Conservation (phyloP, 1,284 basidiomycete genomes). For the Ustilago hordei region DNA sequence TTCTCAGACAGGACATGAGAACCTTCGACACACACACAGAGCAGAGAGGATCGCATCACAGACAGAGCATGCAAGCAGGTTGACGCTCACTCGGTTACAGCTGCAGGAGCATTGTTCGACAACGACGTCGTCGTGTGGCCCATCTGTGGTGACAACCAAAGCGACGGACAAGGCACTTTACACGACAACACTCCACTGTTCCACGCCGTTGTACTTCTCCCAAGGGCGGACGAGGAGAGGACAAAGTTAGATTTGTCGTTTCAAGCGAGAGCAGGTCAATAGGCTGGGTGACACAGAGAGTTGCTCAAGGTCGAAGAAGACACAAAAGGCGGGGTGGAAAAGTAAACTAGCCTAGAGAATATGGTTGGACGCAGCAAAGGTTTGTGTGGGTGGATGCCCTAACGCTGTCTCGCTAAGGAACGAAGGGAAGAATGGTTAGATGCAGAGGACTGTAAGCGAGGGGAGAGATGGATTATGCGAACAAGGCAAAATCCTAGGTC, state of each 20-base stretch:
- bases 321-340: constrained; percentile 22
- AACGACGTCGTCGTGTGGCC: neutral
- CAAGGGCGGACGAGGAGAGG: neutral
- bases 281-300: constrained; percentile 7
- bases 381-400: neutral
- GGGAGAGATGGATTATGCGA: constrained; percentile 14
- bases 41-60: neutral
- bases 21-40: neutral
- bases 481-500: neutral
- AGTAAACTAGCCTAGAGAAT: constrained; percentile 14
- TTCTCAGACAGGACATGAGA: neutral
- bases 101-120: constrained; percentile 5
- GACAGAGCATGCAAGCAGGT: neutral
- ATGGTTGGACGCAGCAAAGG: neutral
- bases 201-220: neutral
- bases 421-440: neutral
- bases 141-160: neutral
- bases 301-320: neutral
- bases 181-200: neutral
- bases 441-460: constrained; percentile 5
- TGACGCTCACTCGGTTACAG: neutral
- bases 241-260: constrained; percentile 3
- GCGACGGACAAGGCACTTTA: constrained; percentile 7
- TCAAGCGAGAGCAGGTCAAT: constrained; percentile 10
- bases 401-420: neutral